phyloP scores from a whole-genome alignment of 768 basidiomycete genomes.

The Hydnomerulius pinastri region DNA sequence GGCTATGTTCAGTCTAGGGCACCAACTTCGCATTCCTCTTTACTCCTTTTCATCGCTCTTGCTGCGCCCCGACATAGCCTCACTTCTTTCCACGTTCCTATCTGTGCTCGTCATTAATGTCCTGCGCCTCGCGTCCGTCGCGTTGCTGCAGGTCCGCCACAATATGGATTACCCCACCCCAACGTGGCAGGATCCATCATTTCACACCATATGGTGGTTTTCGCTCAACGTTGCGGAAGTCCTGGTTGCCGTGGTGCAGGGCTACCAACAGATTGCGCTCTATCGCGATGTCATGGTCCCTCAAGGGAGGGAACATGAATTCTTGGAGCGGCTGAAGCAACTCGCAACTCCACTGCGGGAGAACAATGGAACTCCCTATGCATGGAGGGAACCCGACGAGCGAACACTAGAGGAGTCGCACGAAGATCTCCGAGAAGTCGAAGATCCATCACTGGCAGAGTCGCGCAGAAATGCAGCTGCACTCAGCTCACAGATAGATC shows the following conservation, averaged over 20 bases:
- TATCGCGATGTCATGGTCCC: slow-evolving; percentile 71
- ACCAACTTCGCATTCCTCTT: slow-evolving; percentile 34
- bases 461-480: slow-evolving; percentile 4
- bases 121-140: slow-evolving; percentile 56
- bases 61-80: slow-evolving; percentile 28
- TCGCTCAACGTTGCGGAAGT: slow-evolving; percentile 72
- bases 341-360: slow-evolving; percentile 3
- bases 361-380: slow-evolving; percentile 9
- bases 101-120: slow-evolving; percentile 54
- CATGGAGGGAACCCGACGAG: slow-evolving; percentile 13
- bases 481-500: slow-evolving; percentile 50
- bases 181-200: slow-evolving; percentile 58
- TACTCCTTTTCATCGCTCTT: slow-evolving; percentile 37
- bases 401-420: slow-evolving; percentile 8
- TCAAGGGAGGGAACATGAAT: slow-evolving; percentile 40
- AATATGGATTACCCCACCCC: slow-evolving; percentile 43
- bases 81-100: slow-evolving; percentile 40
- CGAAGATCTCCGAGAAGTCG: slow-evolving; percentile 20
- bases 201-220: slow-evolving; percentile 74
- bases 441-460: slow-evolving; percentile 15
- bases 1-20: slow-evolving; percentile 47
- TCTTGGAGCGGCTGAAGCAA: slow-evolving; percentile 33
- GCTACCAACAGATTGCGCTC: slow-evolving; percentile 64
- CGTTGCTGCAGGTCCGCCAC: slow-evolving; percentile 52
- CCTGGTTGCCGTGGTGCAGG: slow-evolving; percentile 63